These are phyloP conservation scores for Logfia minima DNA, from an alignment of 129 eudicot species.

Conservation along the genomic window DNA sequence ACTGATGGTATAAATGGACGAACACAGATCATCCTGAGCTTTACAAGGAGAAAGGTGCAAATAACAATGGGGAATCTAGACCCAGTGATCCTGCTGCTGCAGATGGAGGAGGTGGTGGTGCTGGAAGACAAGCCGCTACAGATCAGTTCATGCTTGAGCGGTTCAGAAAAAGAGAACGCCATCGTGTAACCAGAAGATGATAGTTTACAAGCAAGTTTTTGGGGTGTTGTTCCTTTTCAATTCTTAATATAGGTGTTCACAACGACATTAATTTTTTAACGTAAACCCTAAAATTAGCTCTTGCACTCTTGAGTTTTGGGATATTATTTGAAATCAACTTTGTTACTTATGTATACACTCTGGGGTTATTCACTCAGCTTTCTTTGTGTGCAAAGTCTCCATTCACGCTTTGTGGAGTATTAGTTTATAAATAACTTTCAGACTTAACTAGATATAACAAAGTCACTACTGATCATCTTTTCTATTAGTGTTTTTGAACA, in stretches of 20 bases:
- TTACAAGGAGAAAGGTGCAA: constrained; percentile 60
- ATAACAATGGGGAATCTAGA: constrained; percentile 57
- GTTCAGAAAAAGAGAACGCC: constrained; percentile 92
- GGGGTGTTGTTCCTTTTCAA: constrained; percentile 4
- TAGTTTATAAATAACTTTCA: neutral
- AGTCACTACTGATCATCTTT: neutral
- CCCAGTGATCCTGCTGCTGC: constrained; percentile 47
- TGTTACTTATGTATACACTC: too few relatives aligned
- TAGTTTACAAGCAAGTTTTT: constrained; percentile 19
- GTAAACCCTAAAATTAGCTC: neutral
- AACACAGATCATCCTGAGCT: constrained; percentile 74
- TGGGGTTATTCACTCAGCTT: constrained; percentile 28
- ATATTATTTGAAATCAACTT: too few relatives aligned
- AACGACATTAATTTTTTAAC: neutral
- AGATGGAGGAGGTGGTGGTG: constrained; percentile 61
- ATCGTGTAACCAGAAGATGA: constrained; percentile 75
- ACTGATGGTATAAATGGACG: neutral
- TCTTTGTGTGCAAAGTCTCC: neutral
- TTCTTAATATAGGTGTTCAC: neutral
- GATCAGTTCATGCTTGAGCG: constrained; percentile 95
- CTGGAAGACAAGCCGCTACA: constrained; percentile 88
- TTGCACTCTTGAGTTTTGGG: neutral
- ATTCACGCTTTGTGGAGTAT: too few relatives aligned
- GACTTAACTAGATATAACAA: neutral
- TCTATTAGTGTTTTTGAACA: neutral